A percentile compares a stretch with the other conserved stretches of the same genome.
Evolutionary conservation across 2,329 filamentous ascomycete genomes (phyloP).

Genomic region (Lomentospora prolificans): DNA sequence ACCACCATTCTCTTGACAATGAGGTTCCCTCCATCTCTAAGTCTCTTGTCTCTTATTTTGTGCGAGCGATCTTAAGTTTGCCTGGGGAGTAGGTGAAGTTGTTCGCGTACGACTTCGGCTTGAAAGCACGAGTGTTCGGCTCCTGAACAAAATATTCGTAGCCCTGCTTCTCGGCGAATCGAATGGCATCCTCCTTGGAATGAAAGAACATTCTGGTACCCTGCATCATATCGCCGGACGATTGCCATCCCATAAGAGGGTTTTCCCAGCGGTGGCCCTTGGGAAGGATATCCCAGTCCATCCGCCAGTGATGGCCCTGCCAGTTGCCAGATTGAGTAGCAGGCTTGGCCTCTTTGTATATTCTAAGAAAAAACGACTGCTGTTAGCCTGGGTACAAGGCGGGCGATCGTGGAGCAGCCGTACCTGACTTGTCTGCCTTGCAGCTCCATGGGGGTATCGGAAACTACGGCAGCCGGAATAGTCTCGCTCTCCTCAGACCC

Average conservation of each 20-base stretch:
- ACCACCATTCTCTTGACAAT: too few species aligned
- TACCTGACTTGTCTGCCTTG: conserved; percentile 93
- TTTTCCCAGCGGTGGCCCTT: conserved; percentile 99
- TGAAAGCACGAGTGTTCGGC: conserved; percentile 76
- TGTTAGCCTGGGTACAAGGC: conserved; percentile 9
- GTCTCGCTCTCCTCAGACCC: conserved; percentile 71
- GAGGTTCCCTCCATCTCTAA: not conserved
- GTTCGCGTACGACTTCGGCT: conserved; percentile 91
- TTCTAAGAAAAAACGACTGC: conserved; percentile 42
- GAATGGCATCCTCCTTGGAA: conserved; percentile 86
- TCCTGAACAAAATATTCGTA: conserved; percentile 99
- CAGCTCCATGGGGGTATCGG: conserved; percentile 85
- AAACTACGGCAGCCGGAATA: conserved; percentile 75
- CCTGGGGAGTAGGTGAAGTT: conserved; percentile 81
- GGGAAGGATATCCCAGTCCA: conserved; percentile 93
- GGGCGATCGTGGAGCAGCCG: conserved; percentile 15
- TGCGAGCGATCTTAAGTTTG: conserved; percentile 80
- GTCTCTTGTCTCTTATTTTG: conserved; percentile 48
- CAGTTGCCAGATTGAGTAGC: conserved; percentile 91
- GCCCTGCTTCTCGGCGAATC: conserved; percentile 95
- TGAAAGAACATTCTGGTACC: conserved; percentile 86
- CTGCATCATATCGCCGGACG: conserved; percentile 89
- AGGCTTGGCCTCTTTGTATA: conserved; percentile 86
- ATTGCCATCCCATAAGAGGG: conserved; percentile 97
- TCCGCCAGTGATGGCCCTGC: conserved; percentile 79